Base-by-base conservation (phyloP, 2,329 filamentous ascomycete genomes). In the Mycosphaerella sp. region DNA sequence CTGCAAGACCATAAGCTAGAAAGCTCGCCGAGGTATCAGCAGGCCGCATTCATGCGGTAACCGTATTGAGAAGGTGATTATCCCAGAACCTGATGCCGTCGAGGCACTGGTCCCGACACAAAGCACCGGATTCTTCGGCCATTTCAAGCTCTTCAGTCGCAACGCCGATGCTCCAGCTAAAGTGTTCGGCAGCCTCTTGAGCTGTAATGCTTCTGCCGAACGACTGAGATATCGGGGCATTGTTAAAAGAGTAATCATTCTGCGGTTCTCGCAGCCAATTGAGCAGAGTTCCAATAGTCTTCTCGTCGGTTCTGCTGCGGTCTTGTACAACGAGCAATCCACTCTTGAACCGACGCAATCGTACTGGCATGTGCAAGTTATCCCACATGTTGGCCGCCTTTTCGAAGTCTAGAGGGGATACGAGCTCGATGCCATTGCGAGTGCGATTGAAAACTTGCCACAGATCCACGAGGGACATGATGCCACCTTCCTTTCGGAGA, bases 141-240 rank as follows among this genome's bases (percentile, higher is more conserved):
- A 98, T 96, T 66, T 96, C 87, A 10, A 98, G 76, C 71, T 98
- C 93, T 68, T 97, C 93, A 53, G 86, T 87, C 1, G 93, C 93
- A 17, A 98, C 91, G 7, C 93, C 93, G 6, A 98, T 85, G 66
- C 93, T 97, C 93, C 93, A 98, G 5, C 90, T 88, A 70, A 98
- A 98, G 44, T 82, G 77, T 68, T 94, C 87, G 0, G 93, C 93
- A 0, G 83, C 81, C 64, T 97, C 90, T 65, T 93, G 87, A 1
- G 89, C 89, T 12, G 89, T 96, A 25, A 97, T 84, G 8, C 93
- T 89, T 50, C 84, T 79, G 0, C 93, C 90, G 67, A 89, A 96
- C 36, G 75, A 32, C 41, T 75, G 76, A 85, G 85, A 88, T 62
- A 94, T 84, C 87, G 87, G 93, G 0, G 76, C 61, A 30, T 84